Evolutionary conservation across 345 rosid genomes (phyloP), one percentile per base, ranked within the genome.

Genomic region (Salix caprea): DNA sequence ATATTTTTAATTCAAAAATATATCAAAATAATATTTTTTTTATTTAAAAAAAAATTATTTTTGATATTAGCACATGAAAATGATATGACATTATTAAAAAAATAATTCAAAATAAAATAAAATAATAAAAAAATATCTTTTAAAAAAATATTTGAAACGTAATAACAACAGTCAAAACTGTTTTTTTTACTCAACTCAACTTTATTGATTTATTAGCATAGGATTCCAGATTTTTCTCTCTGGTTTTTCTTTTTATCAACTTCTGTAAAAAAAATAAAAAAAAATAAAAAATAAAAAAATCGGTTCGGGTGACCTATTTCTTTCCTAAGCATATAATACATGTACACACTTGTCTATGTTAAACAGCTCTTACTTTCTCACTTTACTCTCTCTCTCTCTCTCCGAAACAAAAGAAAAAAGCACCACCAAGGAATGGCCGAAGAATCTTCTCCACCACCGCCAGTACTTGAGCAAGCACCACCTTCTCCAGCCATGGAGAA

Each of bases 341-440:
- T 10, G 12, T 2, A 40, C 13, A 40, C 44, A 40, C 44, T 2
- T 4, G 14, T 40, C 44, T 40, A 10, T 18, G 14, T 26, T 14
- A 54, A 1, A 40, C 12, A 40, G 44, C 13, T 6, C 44, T 16
- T 30, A 39, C 42, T 10, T 13, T 24, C 6, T 9, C 32, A 7
- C 23, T 37, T 50, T 12, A 5, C 67, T 23, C 58, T 48, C 11
- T 40, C 44, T 40, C 10, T 40, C 39, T 40, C 11, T 40, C 39
- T 54, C 18, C 39, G 4, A 46, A 4, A 10, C 44, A 46, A 46
- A 46, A 46, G 50, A 3, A 13, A 46, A 14, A 46, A 46, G 2
- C 26, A 2, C 16, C 37, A 10, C 8, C 30, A 4, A 6, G 75
- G 42, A 71, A 83, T 85, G 79, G 74, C 81, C 32, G 84, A 78